phyloP scores from a whole-genome alignment of 176 grass and related monocot genomes.

The Aegilops longissima region DNA sequence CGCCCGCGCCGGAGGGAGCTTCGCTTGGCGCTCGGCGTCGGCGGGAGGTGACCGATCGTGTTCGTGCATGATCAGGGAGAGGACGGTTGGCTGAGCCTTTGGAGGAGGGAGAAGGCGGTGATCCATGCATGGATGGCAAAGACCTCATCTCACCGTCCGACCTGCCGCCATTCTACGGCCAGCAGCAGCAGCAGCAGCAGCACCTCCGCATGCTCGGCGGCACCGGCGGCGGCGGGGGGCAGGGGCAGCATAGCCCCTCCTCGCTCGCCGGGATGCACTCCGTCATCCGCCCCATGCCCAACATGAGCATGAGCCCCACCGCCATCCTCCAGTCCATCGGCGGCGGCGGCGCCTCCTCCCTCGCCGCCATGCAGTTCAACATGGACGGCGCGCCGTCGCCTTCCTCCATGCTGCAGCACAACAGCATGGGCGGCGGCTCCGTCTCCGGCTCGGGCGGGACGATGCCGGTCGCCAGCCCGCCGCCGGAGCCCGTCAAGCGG shows the following conservation, averaged over 20 bases:
- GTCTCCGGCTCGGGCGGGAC: not conserved
- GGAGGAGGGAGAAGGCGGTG: not conserved
- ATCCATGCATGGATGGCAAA: conserved; percentile 91
- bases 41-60: too few species aligned
- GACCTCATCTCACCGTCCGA: conserved; percentile 63
- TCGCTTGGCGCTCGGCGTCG: too few species aligned
- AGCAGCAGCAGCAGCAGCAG: conserved; percentile 30
- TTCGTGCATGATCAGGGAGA: not conserved
- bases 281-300: conserved; percentile 73
- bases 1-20: not conserved
- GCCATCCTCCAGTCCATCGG: conserved; percentile 58
- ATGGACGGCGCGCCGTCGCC: conserved; percentile 41
- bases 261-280: conserved; percentile 56
- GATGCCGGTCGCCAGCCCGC: not conserved
- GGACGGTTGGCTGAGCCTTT: too few species aligned
- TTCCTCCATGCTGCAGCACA: conserved; percentile 30
- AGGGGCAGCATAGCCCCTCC: conserved; percentile 18
- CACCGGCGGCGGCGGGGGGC: conserved; percentile 7
- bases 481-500: conserved; percentile 50
- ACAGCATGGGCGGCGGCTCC: not conserved
- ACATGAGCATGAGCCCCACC: conserved; percentile 57
- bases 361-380: conserved; percentile 55
- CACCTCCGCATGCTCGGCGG: conserved; percentile 25
- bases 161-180: conserved; percentile 63
- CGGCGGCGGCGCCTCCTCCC: not conserved